These are phyloP conservation scores for Parasarocladium wereldwijsianum DNA, from an alignment of 2,329 filamentous ascomycete species.

Conservation along the genomic window DNA sequence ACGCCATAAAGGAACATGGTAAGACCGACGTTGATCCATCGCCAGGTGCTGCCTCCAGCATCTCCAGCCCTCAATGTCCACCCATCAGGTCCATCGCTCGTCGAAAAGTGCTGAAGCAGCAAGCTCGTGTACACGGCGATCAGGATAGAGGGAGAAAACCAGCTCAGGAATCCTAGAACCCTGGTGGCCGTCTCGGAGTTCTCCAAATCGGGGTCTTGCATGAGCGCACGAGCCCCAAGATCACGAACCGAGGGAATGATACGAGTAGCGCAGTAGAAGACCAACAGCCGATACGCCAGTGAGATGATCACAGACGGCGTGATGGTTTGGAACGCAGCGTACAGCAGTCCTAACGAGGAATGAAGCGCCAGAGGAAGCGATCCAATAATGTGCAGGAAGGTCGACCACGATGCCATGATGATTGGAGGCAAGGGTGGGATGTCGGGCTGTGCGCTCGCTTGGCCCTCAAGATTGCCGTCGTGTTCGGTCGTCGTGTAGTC, in stretches of 20 bases:
- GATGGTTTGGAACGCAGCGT: conserved; percentile 87
- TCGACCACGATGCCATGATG: conserved; percentile 97
- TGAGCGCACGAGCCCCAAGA: conserved; percentile 66
- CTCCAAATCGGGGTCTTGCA: conserved; percentile 73
- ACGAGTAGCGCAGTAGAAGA: conserved; percentile 87
- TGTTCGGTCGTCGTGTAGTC: conserved; percentile 81
- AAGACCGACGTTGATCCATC: conserved; percentile 82
- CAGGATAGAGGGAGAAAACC: conserved; percentile 88
- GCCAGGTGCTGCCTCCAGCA: conserved; percentile 68
- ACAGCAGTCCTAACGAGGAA: conserved; percentile 71
- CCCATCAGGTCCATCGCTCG: conserved; percentile 53
- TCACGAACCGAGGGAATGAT: conserved; percentile 92
- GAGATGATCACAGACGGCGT: conserved; percentile 94
- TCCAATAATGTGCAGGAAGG: conserved; percentile 69
- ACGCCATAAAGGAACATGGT: conserved; percentile 86
- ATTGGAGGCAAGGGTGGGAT: conserved; percentile 94
- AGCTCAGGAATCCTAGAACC: conserved; percentile 70
- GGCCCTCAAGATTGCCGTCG: conserved; percentile 31
- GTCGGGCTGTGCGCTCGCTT: conserved; percentile 52
- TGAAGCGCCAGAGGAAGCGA: conserved; percentile 72
- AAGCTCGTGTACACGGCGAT: conserved; percentile 95
- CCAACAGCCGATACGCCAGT: conserved; percentile 81
- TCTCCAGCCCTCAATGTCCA: conserved; percentile 80
- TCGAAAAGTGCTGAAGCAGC: conserved; percentile 87
- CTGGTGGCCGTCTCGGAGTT: conserved; percentile 72